Evolutionary conservation across 2,329 filamentous ascomycete genomes (phyloP).

Genomic region (Colletotrichum spaethianum): DNA sequence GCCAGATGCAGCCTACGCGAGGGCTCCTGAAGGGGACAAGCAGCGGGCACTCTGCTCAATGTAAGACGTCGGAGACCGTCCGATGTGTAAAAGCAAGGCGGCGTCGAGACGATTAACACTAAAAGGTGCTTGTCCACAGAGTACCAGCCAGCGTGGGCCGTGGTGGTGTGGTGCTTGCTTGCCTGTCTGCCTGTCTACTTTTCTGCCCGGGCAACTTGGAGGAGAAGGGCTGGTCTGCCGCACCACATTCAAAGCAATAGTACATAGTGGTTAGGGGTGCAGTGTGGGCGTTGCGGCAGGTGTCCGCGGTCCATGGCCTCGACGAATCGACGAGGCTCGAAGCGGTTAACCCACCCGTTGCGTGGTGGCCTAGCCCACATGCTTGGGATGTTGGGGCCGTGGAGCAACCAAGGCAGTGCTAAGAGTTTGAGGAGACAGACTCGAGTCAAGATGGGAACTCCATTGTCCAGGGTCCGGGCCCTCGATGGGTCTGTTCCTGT

Average conservation of each 20-base stretch:
- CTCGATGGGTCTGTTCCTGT: constrained; percentile 25
- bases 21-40: constrained; percentile 14
- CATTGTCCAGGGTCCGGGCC: constrained; percentile 17
- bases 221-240: neutral
- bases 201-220: neutral
- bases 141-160: constrained; percentile 2
- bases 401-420: constrained; percentile 35
- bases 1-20: constrained; percentile 1
- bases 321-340: constrained; percentile 20
- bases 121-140: constrained; percentile 4
- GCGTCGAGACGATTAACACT: constrained; percentile 9
- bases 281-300: neutral
- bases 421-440: constrained; percentile 26
- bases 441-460: constrained; percentile 32
- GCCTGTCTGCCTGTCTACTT: constrained; percentile 1
- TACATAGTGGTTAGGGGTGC: neutral
- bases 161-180: constrained; percentile 12
- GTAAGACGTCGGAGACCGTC: constrained; percentile 31
- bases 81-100: constrained; percentile 22
- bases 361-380: constrained; percentile 29
- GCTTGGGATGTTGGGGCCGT: constrained; percentile 30
- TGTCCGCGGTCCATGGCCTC: constrained; percentile 13
- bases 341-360: constrained; percentile 20
- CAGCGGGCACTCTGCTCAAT: constrained; percentile 13
- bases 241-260: neutral